These are phyloP conservation scores for Monosporascus sp. DNA, from an alignment of 2,329 filamentous ascomycete species.

Conservation along the genomic window DNA sequence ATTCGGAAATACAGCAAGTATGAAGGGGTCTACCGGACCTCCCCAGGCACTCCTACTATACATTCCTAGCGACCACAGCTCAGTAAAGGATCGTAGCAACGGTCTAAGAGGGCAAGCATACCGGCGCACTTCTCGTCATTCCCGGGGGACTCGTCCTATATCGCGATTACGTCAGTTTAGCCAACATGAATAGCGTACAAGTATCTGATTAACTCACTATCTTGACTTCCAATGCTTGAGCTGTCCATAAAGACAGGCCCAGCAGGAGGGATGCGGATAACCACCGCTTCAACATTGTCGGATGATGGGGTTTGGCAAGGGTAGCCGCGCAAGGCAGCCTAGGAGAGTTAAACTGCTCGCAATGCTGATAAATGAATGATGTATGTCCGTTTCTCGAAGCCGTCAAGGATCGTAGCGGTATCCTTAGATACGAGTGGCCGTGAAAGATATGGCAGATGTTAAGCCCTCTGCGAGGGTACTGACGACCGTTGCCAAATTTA, in stretches of 20 bases:
- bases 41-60: conserved; percentile 88
- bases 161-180: conserved; percentile 7
- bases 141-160: conserved; percentile 67
- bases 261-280: conserved; percentile 44
- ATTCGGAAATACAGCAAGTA: conserved; percentile 73
- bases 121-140: conserved; percentile 76
- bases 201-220: conserved; percentile 39
- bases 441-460: not conserved
- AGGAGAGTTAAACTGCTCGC: conserved; percentile 17
- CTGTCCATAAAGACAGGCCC: conserved; percentile 49
- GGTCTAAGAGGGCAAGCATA: conserved; percentile 24
- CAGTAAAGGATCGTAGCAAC: conserved; percentile 6
- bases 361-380: conserved; percentile 1
- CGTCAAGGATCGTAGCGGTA: too few species aligned
- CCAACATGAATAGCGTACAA: not conserved
- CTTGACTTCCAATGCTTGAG: conserved; percentile 51
- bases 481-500: not conserved
- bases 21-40: conserved; percentile 82
- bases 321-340: conserved; percentile 25
- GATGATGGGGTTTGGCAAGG: conserved; percentile 7
- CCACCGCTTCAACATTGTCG: conserved; percentile 49
- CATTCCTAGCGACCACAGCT: conserved; percentile 60
- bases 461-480: not conserved
- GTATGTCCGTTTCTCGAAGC: not conserved
- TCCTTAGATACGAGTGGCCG: too few species aligned